phyloP scores from a whole-genome alignment of 176 grass and related monocot species.

The Musa schizocarpa region DNA sequence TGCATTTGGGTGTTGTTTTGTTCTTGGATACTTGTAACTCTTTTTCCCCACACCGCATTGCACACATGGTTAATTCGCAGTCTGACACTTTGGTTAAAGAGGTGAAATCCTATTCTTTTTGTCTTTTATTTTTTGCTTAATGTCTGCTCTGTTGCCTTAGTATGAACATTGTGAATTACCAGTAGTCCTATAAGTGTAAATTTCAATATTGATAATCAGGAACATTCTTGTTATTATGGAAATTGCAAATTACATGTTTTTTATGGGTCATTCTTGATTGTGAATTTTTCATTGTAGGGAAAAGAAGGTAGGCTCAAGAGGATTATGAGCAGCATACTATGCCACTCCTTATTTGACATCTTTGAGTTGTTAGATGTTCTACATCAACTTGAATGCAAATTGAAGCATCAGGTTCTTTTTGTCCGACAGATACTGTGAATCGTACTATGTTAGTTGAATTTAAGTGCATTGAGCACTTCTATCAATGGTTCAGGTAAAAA shows the following conservation, averaged over 20 bases:
- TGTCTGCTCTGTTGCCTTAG: neutral
- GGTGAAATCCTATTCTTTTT: constrained; percentile 24
- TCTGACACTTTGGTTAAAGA: constrained; percentile 22
- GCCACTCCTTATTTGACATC: constrained; percentile 71
- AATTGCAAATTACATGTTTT: neutral
- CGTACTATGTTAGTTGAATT: constrained; percentile 8
- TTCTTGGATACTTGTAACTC: constrained; percentile 93
- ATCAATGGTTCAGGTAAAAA: constrained; percentile 34
- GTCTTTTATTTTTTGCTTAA: neutral
- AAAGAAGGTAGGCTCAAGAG: constrained; percentile 44
- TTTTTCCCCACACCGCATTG: constrained; percentile 60
- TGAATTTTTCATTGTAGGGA: constrained; percentile 29
- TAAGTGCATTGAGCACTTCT: constrained; percentile 6
- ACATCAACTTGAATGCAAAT: constrained; percentile 53
- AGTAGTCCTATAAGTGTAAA: neutral
- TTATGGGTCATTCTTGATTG: constrained; percentile 6
- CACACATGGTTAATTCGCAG: constrained; percentile 40
- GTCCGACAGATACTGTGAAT: neutral
- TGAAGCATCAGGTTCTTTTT: constrained; percentile 48
- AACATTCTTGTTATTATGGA: neutral
- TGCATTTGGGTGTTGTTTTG: constrained; percentile 41
- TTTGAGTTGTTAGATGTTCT: constrained; percentile 71
- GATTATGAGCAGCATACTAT: constrained; percentile 69
- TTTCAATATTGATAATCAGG: neutral
- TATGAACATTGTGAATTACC: neutral